Base-by-base conservation (phyloP, 179 eudicot genomes). In the Sideroxylon spinosum region DNA sequence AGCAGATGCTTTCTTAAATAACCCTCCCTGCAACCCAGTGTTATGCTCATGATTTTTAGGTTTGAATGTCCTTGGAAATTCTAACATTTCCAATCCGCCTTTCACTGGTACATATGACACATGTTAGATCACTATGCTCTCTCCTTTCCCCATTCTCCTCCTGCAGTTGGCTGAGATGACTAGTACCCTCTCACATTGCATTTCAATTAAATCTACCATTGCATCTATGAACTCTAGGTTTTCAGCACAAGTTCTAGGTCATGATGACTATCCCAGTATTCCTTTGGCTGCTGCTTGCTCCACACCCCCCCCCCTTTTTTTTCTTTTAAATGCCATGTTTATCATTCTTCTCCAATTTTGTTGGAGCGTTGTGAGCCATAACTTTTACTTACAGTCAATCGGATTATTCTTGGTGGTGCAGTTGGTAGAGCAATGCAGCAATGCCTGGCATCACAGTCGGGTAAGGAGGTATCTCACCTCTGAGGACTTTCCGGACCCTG, bases 381-480 rank as follows among this genome's bases (percentile, higher is more conserved):
- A 57, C 66, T 78, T 10, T 10, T 25, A 46, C 4, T 22, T n/a
- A 44, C 17, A 8, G 37, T 19, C 37, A 3, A 37, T 37, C 44
- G 3, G 5, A 37, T 37, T 1, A 37, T 37, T 37, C 6, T 37
- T 29, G 64, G 76, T 76, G 56, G 17, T 82, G 89, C 92, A 95
- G 98, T 84, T 95, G 85, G 72, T 85, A 84, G 93, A 93, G 75
- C 92, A 82, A 74, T 93, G 84, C 60, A 86, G 93, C 82, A 84
- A 74, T 79, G 57, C 86, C 57, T 95, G 98, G 98, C 98, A 93
- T 83, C 97, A 91, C 73, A 87, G 87, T 75, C 93, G 95, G 22
- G 95, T 91, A 4, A 89, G 98, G 86, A 87, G 88, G 78, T 95
- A 93, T 77, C 95, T 95, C 3, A 90, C 95, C 4, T 87, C 91